phyloP scores from a whole-genome alignment of 495 filamentous ascomycete species.

The Darksidea phi region DNA sequence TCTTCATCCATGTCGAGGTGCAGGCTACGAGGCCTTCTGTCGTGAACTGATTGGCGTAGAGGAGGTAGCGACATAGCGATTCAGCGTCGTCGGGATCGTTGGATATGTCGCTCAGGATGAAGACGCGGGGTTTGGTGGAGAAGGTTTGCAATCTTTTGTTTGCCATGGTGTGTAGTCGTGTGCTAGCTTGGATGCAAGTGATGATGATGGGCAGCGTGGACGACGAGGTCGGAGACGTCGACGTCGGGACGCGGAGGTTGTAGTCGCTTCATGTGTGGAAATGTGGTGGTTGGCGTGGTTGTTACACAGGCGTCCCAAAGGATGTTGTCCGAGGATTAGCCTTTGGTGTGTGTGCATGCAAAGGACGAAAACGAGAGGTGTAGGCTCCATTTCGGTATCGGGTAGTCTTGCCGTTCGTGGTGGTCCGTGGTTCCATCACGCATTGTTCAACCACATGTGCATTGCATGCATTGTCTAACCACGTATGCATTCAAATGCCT shows the following conservation, averaged over 20 bases:
- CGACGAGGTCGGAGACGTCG: neutral
- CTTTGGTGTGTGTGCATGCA: neutral
- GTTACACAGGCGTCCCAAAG: constrained; percentile 3
- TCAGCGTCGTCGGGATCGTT: constrained; percentile 51
- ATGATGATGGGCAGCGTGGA: neutral
- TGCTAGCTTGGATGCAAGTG: neutral
- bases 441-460: no score
- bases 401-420: no score
- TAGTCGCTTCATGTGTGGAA: no score
- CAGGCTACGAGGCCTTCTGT: constrained; percentile 46
- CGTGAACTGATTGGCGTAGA: constrained; percentile 49
- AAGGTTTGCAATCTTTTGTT: constrained; percentile 10
- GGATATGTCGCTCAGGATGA: constrained; percentile 50
- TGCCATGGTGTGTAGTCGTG: neutral
- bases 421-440: no score
- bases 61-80: constrained; percentile 46
- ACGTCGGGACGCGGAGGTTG: neutral
- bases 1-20: constrained; percentile 48
- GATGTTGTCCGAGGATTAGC: constrained; percentile 16
- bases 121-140: constrained; percentile 41
- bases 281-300: neutral
- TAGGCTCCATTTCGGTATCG: neutral
- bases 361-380: neutral
- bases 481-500: no score
- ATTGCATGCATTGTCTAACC: no score